Evolutionary conservation across 2,329 filamentous ascomycete genomes (phyloP), one percentile per base, ranked within the genome.

Genomic region (Aurifilum marmelostoma): DNA sequence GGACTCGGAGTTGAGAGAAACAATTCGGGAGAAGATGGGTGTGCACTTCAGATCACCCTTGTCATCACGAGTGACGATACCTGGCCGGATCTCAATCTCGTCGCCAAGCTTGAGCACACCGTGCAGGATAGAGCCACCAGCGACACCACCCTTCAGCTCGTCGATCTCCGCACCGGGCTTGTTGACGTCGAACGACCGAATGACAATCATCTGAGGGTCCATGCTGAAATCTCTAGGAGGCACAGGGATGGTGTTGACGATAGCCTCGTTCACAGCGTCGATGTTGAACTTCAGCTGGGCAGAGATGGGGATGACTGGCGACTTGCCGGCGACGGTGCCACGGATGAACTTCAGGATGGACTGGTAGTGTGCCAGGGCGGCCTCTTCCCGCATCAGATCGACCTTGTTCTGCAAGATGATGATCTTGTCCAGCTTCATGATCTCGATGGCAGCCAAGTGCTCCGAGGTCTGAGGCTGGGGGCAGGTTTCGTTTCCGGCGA

Each of bases 331-430:
- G 71, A 97, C 95, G 43, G 96, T 99, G 78, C 96, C 96, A 79
- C 96, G 91, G 78, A 99, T 97, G 83, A 99, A 99, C 83, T 98
- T 98, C 77, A 97, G 87, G 75, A 99, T 99, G 1, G 94, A 97
- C 82, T 97, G 91, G 85, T 97, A 96, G 82, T 99, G 96, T 78
- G 95, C 89, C 77, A 93, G 88, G 63, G 97, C 96, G 72, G 92
- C 93, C 79, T 98, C 95, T 86, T 97, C 93, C 76, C 94, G 89
- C 94, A 99, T 98, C 75, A 99, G 83, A 80, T 99, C 96, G 77
- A 99, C 96, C 88, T 99, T 99, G 86, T 99, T 99, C 83, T 99
- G 96, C 70, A 99, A 89, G 78, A 99, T 98, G 80, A 99, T 97
- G 82, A 99, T 97, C 84, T 99, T 97, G 82, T 97, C 94, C 73